Evolutionary conservation across 306 rosid species (phyloP), one percentile per base, ranked within the genome.

Genomic region (Casuarina glauca): DNA sequence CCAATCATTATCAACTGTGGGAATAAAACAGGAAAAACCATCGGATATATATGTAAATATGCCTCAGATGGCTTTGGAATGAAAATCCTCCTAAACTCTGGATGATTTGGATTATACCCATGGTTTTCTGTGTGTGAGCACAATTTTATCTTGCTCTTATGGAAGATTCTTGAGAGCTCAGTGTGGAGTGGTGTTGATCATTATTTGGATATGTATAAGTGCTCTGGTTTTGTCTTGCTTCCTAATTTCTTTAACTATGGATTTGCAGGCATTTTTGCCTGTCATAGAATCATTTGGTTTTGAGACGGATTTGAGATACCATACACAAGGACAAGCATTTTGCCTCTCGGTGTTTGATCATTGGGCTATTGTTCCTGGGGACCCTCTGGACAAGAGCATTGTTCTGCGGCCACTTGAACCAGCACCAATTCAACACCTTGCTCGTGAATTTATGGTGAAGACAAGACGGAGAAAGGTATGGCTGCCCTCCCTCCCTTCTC

Each of bases 311-410:
- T 26, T 26, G 89, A 90, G 99, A 81, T 96, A 96, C 84, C 99
- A 93, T 75, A 93, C 98, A 0, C 99, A 96, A 87, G 99, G 99
- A 69, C 99, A 96, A 84, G 99, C 99, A 26, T 93, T 96, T 82
- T 91, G 96, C 79, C 72, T 76, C 69, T 96, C 99, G 16, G 96
- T 78, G 69, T 93, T 96, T 78, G 98, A 96, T 86, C 99, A 96
- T 51, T 96, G 99, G 99, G 98, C 98, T 71, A 96, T 96, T 53
- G 99, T 96, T 90, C 99, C 99, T 51, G 99, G 99, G 39, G 99
- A 93, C 83, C 99, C 99, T 19, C 89, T 93, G 32, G 99, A 96
- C 85, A 96, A 96, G 87, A 93, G 89, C 83, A 96, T 96, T 54
- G 96, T 93, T 84, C 81, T 96, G 51, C 94, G 98, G 20, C 99